A percentile compares a stretch with the other conserved stretches of the same genome.
Conservation (phyloP, 345 rosid genomes). For the Raphanus raphanistrum region DNA sequence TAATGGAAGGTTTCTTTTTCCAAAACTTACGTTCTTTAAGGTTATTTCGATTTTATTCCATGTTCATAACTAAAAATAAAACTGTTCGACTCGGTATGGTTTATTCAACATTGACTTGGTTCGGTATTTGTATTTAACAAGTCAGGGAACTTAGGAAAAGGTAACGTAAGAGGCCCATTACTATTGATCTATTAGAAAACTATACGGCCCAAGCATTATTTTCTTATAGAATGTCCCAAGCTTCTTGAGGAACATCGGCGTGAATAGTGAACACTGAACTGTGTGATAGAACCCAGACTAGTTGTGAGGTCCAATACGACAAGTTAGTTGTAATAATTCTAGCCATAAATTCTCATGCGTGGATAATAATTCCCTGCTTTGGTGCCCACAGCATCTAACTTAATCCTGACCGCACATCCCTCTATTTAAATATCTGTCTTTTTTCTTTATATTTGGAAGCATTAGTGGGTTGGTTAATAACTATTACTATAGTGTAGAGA, state of each 20-base stretch:
- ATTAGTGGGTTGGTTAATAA: neutral
- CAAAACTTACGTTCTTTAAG: too few relatives aligned
- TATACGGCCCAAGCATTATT: neutral
- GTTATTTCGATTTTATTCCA: too few relatives aligned
- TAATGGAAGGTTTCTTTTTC: too few relatives aligned
- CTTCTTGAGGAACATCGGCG: neutral
- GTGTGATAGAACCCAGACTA: slow-evolving; percentile 12
- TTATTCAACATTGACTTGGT: neutral
- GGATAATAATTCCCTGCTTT: slow-evolving; percentile 20
- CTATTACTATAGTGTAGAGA: neutral
- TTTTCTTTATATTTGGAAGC: neutral
- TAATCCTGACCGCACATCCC: slow-evolving; percentile 22
- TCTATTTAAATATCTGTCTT: neutral
- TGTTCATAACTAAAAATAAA: neutral
- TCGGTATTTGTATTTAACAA: neutral
- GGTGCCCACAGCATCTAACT: slow-evolving; percentile 23
- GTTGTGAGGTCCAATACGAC: neutral
- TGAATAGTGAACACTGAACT: slow-evolving; percentile 2
- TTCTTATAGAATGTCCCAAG: neutral
- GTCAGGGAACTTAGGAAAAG: neutral
- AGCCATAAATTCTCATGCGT: slow-evolving; percentile 26
- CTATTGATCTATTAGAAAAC: neutral
- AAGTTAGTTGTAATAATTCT: slow-evolving; percentile 32
- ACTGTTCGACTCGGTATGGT: neutral
- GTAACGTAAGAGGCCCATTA: neutral